phyloP scores from a whole-genome alignment of 2,329 filamentous ascomycete species.

The Pseudogymnoascus sp. region DNA sequence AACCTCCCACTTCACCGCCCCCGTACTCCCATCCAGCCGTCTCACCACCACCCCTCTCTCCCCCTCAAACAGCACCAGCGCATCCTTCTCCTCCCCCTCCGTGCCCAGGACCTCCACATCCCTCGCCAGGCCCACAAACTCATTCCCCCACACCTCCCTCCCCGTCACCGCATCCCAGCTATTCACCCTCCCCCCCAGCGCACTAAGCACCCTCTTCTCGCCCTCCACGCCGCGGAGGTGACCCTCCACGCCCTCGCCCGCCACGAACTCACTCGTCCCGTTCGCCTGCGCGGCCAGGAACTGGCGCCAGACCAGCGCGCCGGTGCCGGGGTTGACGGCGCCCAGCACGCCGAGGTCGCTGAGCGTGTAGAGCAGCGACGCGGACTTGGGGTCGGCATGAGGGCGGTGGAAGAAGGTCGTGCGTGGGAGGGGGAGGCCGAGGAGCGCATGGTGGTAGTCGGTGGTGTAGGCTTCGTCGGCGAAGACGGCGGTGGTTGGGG shows the following conservation, averaged over 20 bases:
- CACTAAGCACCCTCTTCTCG: conserved; percentile 69
- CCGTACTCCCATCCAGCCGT: conserved; percentile 64
- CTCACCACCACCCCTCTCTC: conserved; percentile 51
- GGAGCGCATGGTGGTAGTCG: conserved; percentile 85
- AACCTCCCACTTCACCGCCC: conserved; percentile 71
- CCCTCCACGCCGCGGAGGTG: conserved; percentile 67
- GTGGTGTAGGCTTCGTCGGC: conserved; percentile 83
- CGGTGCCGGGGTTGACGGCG: conserved; percentile 81
- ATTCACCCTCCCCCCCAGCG: conserved; percentile 59
- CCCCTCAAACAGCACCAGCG: conserved; percentile 58
- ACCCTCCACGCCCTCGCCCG: conserved; percentile 18
- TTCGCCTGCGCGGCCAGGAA: conserved; percentile 47
- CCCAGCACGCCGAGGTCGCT: conserved; percentile 78
- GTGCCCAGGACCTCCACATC: conserved; percentile 69
- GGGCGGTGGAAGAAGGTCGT: conserved; percentile 95
- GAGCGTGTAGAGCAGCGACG: conserved; percentile 83
- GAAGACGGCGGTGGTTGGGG: conserved; percentile 56
- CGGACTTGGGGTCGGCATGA: conserved; percentile 64
- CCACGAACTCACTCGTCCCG: conserved; percentile 30
- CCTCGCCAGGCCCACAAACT: conserved; percentile 49
- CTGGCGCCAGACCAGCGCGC: conserved; percentile 80
- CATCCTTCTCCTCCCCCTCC: conserved; percentile 54
- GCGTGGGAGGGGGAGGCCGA: conserved; percentile 72
- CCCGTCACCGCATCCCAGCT: conserved; percentile 81
- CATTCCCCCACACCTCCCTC: conserved; percentile 64